Base-by-base conservation (phyloP, 1,284 basidiomycete genomes). In the Fistulinella cinereoalba region DNA sequence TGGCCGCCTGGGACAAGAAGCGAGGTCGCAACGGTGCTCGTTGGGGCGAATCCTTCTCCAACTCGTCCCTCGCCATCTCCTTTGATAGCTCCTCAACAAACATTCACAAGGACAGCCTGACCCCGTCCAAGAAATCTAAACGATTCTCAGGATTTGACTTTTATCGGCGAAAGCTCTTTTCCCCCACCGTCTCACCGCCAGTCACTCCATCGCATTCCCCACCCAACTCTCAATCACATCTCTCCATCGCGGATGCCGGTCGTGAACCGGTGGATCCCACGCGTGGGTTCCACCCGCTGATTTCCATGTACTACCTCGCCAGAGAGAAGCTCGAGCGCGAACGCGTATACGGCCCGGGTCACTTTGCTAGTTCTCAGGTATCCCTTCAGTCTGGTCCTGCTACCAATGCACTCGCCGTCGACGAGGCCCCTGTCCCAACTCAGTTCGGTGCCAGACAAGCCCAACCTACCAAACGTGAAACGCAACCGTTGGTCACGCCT, bases 301-400 rank as follows among this genome's bases (percentile, higher is more conserved):
- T 99, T 45, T 95, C 93, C 21, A 97, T 99, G 70, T 99, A 99
- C 66, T 98, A 88, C 71, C 81, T 99, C 16, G 92, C 96, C 2
- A 76, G 88, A 46, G 96, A 99, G 72, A 97, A 97, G 75, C 79
- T 95, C 65, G 94, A 98, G 61, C 77, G 96, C 42, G 95, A 98
- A 60, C 79, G 80, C 48, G 88, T 98, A 4, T 98, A 94, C 67
- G 96, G 96, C 0, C 85, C 88, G 1, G 93, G 92, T 2, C 86
- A 92, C 56, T 99, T 99, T 68, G 96, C 96, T 2, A 92, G 83
- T 44, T 97, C 94, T 2, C 92, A 94, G 58, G 69, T 94, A 18
- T 75, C 74, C 47, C 49, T 53, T 12, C 57, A 63, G 47, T 55
- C 61, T 0, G 55, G 57, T 28, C 41, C 52, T 16, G 50, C 58